phyloP scores from a whole-genome alignment of 139 green algal species.

The Choricystis sp. region DNA sequence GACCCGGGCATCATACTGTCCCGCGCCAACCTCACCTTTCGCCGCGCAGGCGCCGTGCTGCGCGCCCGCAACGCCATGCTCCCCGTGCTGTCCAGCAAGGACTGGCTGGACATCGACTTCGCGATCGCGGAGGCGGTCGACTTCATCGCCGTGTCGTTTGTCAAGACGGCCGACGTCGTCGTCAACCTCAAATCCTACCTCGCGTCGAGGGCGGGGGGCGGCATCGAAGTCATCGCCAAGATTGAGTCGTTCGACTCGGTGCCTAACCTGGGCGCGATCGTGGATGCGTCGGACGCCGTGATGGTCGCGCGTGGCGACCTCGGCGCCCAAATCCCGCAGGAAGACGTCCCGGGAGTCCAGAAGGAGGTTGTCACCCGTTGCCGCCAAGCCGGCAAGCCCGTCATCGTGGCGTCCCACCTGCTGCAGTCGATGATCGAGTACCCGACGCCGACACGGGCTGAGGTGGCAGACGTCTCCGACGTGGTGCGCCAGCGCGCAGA shows the following conservation, averaged over 20 bases:
- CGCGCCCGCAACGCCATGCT: constrained; percentile 53
- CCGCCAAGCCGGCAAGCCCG: constrained; percentile 48
- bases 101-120: constrained; percentile 82
- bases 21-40: constrained; percentile 63
- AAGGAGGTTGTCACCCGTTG: constrained; percentile 58
- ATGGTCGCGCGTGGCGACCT: constrained; percentile 69
- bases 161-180: constrained; percentile 62
- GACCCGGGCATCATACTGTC: constrained; percentile 68
- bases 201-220: constrained; percentile 10
- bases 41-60: constrained; percentile 34
- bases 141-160: constrained; percentile 65
- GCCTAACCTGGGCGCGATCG: constrained; percentile 40
- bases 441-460: constrained; percentile 60
- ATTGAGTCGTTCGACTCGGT: constrained; percentile 47
- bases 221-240: constrained; percentile 31
- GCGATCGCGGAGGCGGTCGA: constrained; percentile 41
- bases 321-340: constrained; percentile 50
- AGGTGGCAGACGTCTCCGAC: constrained; percentile 67
- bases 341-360: constrained; percentile 68
- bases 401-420: constrained; percentile 66
- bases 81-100: constrained; percentile 62
- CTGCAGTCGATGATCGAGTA: constrained; percentile 68
- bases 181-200: constrained; percentile 60
- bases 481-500: constrained; percentile 61
- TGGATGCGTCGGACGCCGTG: constrained; percentile 42